Base-by-base conservation (phyloP, 352 stramenopile species). In the Globisporangium ultimum region DNA sequence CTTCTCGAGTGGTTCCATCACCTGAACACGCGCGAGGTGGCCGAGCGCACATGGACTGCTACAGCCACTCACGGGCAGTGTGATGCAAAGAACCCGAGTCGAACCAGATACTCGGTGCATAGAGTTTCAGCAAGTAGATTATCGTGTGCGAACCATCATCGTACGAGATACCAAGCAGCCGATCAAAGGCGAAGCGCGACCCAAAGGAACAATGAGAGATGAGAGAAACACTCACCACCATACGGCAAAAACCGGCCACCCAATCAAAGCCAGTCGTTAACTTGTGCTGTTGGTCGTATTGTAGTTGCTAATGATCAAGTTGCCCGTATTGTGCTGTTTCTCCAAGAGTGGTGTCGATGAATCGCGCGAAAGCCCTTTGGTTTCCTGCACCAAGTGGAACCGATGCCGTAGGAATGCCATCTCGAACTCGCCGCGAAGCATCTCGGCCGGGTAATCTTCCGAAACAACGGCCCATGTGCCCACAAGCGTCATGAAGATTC, bases 401-500 rank as follows among this genome's bases (percentile, higher is more conserved):
- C 83, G 80, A 57, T 93, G 84, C 17, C 80, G 70, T 40, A 93
- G 62, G 63, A 89, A 93, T 14, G 84, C 84, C 73, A 91, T 89
- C 58, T 93, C 84, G 48, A 93, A 72, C 64, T 93, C 84, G 21
- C 78, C 78, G 21, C 80, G 76, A 21, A 93, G 70, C 72, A 91
- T 89, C 60, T 91, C 80, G 42, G 72, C 71, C 28, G 79, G 78
- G 55, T 90, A 90, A 32, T 87, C 79, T 38, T 91, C 81, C 53
- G 91, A 71, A 46, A 93, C 79, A 1, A 74, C 70, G 18, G 81
- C 72, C 84, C 84, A 93, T 46, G 84, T 83, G 5, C 84, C 84
- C 20, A 93, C 80, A 11, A 93, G 69, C 21, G 78, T 80, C 84
- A 93, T 93, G 64, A 93, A 91, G 58, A 93, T 87, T 5, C 81